phyloP scores from a whole-genome alignment of 1,284 basidiomycete genomes.

The Phellinidium pouzarii region DNA sequence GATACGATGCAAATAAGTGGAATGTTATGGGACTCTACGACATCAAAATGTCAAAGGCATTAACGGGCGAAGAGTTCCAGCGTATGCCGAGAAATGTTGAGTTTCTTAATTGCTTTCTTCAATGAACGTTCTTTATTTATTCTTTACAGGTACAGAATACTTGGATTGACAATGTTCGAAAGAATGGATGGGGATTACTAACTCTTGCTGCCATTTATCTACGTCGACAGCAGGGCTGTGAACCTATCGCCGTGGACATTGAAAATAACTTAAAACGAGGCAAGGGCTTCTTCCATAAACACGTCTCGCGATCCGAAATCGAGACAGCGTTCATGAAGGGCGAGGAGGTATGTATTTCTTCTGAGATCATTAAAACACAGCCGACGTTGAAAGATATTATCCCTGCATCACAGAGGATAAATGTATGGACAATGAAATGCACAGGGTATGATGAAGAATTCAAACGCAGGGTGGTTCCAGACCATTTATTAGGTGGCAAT shows the following conservation, averaged over 20 bases:
- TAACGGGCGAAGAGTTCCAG: constrained; percentile 30
- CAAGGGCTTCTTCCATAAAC: constrained; percentile 4
- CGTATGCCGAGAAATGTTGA: constrained; percentile 15
- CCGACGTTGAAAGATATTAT: neutral
- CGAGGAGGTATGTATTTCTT: constrained; percentile 19
- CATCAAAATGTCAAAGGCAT: constrained; percentile 19
- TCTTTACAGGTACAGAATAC: constrained; percentile 18
- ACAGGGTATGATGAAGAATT: constrained; percentile 27
- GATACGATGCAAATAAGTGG: constrained; percentile 23
- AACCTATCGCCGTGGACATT: constrained; percentile 23
- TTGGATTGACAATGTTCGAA: constrained; percentile 20
- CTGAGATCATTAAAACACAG: neutral
- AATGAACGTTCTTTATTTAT: neutral
- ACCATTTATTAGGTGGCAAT: neutral
- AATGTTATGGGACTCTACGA: constrained; percentile 33
- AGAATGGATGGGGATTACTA: constrained; percentile 22
- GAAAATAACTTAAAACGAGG: constrained; percentile 6
- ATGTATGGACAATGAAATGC: constrained; percentile 29
- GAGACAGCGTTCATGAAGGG: constrained; percentile 18
- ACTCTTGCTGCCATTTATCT: constrained; percentile 22
- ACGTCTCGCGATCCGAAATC: constrained; percentile 20
- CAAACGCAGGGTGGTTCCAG: constrained; percentile 17
- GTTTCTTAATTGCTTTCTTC: neutral
- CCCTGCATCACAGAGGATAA: constrained; percentile 17
- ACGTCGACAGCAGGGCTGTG: constrained; percentile 19